Conservation (phyloP, 2,329 filamentous ascomycete species). For the Claviceps africana region DNA sequence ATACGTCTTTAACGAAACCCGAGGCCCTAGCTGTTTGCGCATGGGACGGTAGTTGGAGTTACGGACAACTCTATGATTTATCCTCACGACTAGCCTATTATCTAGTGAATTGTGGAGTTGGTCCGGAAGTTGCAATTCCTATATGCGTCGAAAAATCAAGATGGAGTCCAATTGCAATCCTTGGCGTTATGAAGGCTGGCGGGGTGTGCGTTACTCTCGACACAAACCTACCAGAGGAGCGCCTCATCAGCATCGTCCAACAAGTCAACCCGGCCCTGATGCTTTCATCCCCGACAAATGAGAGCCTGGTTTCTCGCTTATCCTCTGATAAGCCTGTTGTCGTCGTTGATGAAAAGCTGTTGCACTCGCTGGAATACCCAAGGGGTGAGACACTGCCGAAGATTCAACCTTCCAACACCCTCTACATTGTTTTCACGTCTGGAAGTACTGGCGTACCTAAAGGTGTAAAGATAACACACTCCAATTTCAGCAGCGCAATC, state of each 20-base stretch:
- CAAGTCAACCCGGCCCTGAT: slow-evolving; percentile 8
- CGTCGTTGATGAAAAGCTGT: background rate
- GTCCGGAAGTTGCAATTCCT: slow-evolving; percentile 1
- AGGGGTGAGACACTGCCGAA: slow-evolving; percentile 1
- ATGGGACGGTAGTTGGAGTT: slow-evolving; percentile 27
- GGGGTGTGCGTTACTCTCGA: slow-evolving; percentile 7
- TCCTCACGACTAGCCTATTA: slow-evolving; percentile 5
- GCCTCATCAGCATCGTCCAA: slow-evolving; percentile 8
- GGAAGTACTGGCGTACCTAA: slow-evolving; percentile 34
- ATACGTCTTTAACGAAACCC: background rate
- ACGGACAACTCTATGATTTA: slow-evolving; percentile 17
- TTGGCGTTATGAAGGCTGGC: slow-evolving; percentile 5
- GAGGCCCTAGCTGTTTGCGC: slow-evolving; percentile 6
- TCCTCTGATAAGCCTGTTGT: background rate
- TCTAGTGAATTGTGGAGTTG: slow-evolving; percentile 3
- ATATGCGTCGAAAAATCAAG: slow-evolving; percentile 7
- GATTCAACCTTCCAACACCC: slow-evolving; percentile 5
- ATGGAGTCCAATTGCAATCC: slow-evolving; percentile 5
- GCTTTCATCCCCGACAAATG: slow-evolving; percentile 9
- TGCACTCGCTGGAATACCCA: background rate
- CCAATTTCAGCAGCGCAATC: slow-evolving; percentile 7
- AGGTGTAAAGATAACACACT: slow-evolving; percentile 26
- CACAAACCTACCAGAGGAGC: slow-evolving; percentile 8
- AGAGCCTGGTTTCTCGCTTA: slow-evolving; percentile 4
- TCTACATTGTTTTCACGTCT: slow-evolving; percentile 36